Base-by-base conservation (phyloP, 345 rosid species). In the Gossypium arboreum region DNA sequence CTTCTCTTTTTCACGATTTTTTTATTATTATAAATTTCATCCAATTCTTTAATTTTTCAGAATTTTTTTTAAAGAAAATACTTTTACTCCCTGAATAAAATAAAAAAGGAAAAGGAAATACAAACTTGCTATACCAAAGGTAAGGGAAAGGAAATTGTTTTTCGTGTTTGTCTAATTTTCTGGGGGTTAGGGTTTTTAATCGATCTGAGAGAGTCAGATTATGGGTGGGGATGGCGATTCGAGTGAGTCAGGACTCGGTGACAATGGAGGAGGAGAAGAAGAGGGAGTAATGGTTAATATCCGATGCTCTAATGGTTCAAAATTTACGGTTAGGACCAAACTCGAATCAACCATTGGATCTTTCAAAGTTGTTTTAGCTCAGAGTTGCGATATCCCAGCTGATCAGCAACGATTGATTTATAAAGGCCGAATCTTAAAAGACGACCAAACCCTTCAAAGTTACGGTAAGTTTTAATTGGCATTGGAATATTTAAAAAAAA, bases 401-500 rank as follows among this genome's bases (percentile, higher is more conserved):
- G 84, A 90, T 74, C 94, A 90, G 78, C 97, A 90, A 82, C 85
- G 92, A 4, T 72, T 92, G 89, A 92, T 92, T 82, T 92, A 90
- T 73, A 92, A 90, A 74, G 94, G 97, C 20, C 94, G 97, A 74
- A 90, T 92, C 76, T 83, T 92, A 68, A 92, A 92, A 79, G 94
- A 92, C 71, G 94, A 87, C 70, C 91, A 88, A 68, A 78, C 88
- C 25, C 92, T 92, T 17, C 83, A 75, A 45, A 90, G 89, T 82
- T 92, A 92, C 79, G 97, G 97, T 90, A 63, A 9, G 67, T 41
- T 12, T 16, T 66, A 4, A 61, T 52, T 59, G 7, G 5, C 41
- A 11, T 61, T 41, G 7, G 1, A 12, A 18, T 9, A 16, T 0
- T 20, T 9, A 0, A 13, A n/a, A 55, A 13, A 18, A 55, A 15